Evolutionary conservation across 805 yeast species (phyloP).

Genomic region (Kazachstania bromeliacearum): DNA sequence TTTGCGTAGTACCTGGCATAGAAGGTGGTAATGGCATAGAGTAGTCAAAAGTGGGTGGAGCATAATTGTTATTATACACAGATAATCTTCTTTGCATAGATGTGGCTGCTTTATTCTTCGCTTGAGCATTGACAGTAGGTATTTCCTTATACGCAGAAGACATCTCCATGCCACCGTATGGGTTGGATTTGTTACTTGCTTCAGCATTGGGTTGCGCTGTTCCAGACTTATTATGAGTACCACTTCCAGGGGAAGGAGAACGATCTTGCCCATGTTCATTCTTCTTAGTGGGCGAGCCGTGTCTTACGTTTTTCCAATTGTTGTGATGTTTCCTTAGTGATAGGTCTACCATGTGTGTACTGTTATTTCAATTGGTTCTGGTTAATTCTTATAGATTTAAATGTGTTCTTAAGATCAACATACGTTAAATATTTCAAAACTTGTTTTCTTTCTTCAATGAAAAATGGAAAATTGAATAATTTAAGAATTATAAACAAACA

Average conservation of each 20-base stretch:
- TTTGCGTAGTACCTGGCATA: neutral
- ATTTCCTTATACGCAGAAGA: conserved; percentile 11
- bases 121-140: conserved; percentile 30
- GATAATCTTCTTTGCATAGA: conserved; percentile 39
- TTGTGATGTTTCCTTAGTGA: conserved; percentile 27
- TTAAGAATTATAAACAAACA: too few species aligned
- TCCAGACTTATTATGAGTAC: neutral
- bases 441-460: too few species aligned
- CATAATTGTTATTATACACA: conserved; percentile 28
- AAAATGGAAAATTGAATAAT: too few species aligned
- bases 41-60: conserved; percentile 24
- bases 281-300: conserved; percentile 10
- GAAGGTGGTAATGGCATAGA: conserved; percentile 22
- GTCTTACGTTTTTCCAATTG: conserved; percentile 20
- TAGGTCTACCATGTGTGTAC: conserved; percentile 32
- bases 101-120: conserved; percentile 32
- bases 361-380: too few species aligned
- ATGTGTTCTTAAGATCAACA: too few species aligned
- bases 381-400: too few species aligned
- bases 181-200: conserved; percentile 5
- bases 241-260: neutral
- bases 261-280: conserved; percentile 1
- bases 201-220: neutral
- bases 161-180: conserved; percentile 5
- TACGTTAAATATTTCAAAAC: too few species aligned